Base-by-base conservation (phyloP, 2,329 filamentous ascomycete species). In the Fusarium napiforme region DNA sequence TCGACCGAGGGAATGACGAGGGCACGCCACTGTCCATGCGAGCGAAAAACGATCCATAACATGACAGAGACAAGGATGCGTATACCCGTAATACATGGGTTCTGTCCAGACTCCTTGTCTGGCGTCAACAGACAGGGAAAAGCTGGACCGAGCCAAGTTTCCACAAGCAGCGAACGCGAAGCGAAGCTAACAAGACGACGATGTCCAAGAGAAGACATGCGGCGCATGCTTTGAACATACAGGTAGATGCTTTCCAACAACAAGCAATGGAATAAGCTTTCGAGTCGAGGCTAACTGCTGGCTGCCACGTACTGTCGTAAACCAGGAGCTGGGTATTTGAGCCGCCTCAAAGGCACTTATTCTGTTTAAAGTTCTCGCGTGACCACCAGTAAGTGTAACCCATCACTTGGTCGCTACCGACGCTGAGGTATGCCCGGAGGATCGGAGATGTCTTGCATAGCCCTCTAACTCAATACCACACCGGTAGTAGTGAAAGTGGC, bases 381-480 rank as follows among this genome's bases (percentile, higher is more conserved):
- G 52, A 34, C 32, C 30, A 53, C 32, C 30, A 53, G 43, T 40
- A 23, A 23, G 23, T 23, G 23, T 23, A 23, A 36, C 43, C 26
- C 26, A 56, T 56, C 36, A 10, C 28, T 36, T 36, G 34, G 28
- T 26, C 26, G 28, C 19, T 43, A 49, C 36, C 21, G 30, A 37
- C 23, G 43, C 36, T 26, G 36, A 57, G 32, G 42, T 57, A 26
- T 57, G 26, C 21, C 46, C 36, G 18, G 42, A 45, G 32, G 39
- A 46, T 66, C 49, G 49, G 56, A 68, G 19, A 50, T 39, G 66
- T 50, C 32, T 63, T 50, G 49, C 64, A 52, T 65, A 14, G 43
- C 40, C 40, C 30, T n/a, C n/a, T 18, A 60, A 52, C 39, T 32
- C 34, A 26, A 26, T 42, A 43, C 28, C 30, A 32, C 46, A 18